Conservation (phyloP, 1,284 basidiomycete species). For the Ceratobasidium sp. region DNA sequence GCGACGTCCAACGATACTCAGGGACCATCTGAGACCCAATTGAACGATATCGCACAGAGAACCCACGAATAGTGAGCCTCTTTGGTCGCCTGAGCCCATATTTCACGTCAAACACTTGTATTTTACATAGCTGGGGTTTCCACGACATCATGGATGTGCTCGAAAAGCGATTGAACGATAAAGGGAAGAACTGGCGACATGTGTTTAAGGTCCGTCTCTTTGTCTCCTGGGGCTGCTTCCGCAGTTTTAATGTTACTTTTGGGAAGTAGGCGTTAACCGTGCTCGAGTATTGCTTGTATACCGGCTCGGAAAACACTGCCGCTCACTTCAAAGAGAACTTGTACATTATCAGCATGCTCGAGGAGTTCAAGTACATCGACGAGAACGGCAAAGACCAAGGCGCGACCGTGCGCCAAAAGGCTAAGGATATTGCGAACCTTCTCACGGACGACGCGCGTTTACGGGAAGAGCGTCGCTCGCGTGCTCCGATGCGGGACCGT, state of each 20-base stretch:
- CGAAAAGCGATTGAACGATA: conserved; percentile 98
- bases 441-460: conserved; percentile 91
- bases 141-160: conserved; percentile 99
- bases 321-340: conserved; percentile 99
- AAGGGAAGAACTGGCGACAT: conserved; percentile 99
- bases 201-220: conserved; percentile 88
- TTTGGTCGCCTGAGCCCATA: conserved; percentile 35
- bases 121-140: conserved; percentile 87
- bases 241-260: background rate
- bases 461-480: conserved; percentile 84
- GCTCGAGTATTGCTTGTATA: conserved; percentile 96
- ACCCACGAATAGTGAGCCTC: conserved; percentile 94
- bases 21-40: conserved; percentile 98
- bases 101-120: background rate
- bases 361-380: conserved; percentile 98
- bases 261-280: conserved; percentile 86
- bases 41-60: conserved; percentile 99
- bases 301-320: conserved; percentile 97
- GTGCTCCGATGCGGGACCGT: conserved; percentile 94
- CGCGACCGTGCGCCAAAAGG: conserved; percentile 98
- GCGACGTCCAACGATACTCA: conserved; percentile 99
- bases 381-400: conserved; percentile 98
- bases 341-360: conserved; percentile 98
- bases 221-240: background rate
- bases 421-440: conserved; percentile 98